Evolutionary conservation across 345 rosid species (phyloP), one percentile per base, ranked within the genome.

Genomic region (Euclidium syriacum): DNA sequence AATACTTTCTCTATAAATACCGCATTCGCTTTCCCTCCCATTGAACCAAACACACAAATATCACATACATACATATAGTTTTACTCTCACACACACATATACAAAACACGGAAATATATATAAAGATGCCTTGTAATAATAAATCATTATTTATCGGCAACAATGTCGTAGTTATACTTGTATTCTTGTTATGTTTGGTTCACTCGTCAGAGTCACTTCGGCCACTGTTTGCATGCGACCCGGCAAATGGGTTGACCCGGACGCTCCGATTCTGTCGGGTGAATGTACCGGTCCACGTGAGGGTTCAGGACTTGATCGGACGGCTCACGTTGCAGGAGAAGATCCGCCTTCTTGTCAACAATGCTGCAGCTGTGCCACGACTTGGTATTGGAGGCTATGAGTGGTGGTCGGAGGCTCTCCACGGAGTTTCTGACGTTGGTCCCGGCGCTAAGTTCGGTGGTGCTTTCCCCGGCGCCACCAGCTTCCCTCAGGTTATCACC

Each of bases 401-500:
- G 81, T 94, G 99, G 99, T 94, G 99, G 99, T 84, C 95, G 0
- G 99, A 90, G 78, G 99, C 99, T 0, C 89, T 94, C 6, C 99
- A 94, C 4, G 99, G 99, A 0, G 84, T 94, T 29, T 81, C 99
- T 16, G 73, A 85, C 57, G 83, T 77, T 0, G 97, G 97, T 16
- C 97, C 81, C 0, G 97, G 97, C 2, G 32, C 81, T 17, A 84
- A 67, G 75, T 87, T 94, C 32, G 84, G 85, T 27, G 91, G 96
- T 23, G 72, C 74, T 19, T 82, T 87, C 53, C 87, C 83, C 1
- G 82, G 75, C 0, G 99, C 99, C 50, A 90, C 99, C 15, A 87
- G 97, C 80, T 90, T 94, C 77, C 99, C 99, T 58, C 96, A 87
- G 46, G 97, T 90, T 72, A 94, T 94, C 60, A 83, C 90, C 20